These are phyloP conservation scores for Fibroporia radiculosa DNA, from an alignment of 768 basidiomycete genomes.

Conservation along the genomic window DNA sequence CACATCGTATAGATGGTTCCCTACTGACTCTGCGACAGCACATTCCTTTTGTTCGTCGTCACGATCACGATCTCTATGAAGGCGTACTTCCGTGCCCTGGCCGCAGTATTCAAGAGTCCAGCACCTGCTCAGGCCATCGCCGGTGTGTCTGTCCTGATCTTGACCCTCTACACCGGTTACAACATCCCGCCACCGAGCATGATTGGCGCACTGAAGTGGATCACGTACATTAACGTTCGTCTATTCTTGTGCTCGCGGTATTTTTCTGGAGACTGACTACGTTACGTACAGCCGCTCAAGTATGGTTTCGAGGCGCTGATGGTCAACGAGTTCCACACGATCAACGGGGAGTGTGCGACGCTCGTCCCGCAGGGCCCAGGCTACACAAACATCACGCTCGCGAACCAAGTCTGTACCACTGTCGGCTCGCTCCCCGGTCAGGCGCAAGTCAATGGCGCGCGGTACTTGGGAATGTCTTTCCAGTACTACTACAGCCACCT, in stretches of 20 bases:
- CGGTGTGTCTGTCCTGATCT: constrained; percentile 40
- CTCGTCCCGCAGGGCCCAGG: constrained; percentile 57
- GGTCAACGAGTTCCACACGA: constrained; percentile 73
- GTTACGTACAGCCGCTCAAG: constrained; percentile 42
- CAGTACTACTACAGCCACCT: constrained; percentile 38
- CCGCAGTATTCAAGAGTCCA: constrained; percentile 49
- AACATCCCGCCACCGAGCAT: constrained; percentile 52
- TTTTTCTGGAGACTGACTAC: neutral
- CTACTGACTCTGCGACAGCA: constrained; percentile 28
- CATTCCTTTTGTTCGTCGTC: constrained; percentile 50
- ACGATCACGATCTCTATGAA: constrained; percentile 59
- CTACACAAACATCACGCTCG: constrained; percentile 46
- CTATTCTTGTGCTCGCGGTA: neutral
- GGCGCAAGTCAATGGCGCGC: constrained; percentile 48
- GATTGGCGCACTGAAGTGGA: constrained; percentile 64
- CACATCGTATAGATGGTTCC: neutral
- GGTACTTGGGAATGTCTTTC: constrained; percentile 41
- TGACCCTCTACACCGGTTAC: constrained; percentile 55
- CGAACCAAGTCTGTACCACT: constrained; percentile 72
- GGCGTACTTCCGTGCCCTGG: constrained; percentile 65
- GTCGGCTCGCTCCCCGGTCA: constrained; percentile 59
- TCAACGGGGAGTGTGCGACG: constrained; percentile 51
- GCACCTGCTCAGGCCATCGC: constrained; percentile 57
- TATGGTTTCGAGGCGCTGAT: constrained; percentile 74
- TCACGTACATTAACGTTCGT: constrained; percentile 54